phyloP scores from a whole-genome alignment of 2,329 filamentous ascomycete species.

The Pestalotiopsis sp. region DNA sequence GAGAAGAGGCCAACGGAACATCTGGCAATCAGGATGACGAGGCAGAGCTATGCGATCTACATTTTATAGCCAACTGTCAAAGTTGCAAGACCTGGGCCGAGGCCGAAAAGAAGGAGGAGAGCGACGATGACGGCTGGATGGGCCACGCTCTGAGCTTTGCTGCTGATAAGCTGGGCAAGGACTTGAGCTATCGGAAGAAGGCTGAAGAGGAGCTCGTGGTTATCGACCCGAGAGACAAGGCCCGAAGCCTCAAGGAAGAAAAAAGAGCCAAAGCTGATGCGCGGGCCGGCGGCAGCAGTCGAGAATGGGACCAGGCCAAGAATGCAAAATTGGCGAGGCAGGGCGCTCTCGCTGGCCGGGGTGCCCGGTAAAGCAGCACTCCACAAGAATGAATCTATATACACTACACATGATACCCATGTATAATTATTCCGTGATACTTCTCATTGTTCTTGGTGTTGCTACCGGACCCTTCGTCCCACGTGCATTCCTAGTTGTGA shows the following conservation, averaged over 20 bases:
- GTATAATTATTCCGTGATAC: background rate
- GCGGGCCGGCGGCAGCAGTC: constrained; percentile 51
- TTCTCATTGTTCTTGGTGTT: background rate
- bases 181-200: constrained; percentile 86
- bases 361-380: constrained; percentile 46
- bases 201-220: constrained; percentile 90
- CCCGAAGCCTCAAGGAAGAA: constrained; percentile 70
- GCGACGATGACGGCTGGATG: constrained; percentile 78
- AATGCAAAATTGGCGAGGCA: constrained; percentile 59
- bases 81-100: constrained; percentile 87
- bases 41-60: constrained; percentile 81
- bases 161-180: constrained; percentile 88
- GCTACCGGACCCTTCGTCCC: background rate
- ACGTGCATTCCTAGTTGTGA: background rate
- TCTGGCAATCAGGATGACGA: constrained; percentile 61
- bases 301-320: constrained; percentile 61
- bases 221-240: constrained; percentile 88
- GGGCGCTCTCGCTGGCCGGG: constrained; percentile 57
- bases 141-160: constrained; percentile 82
- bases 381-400: constrained; percentile 2
- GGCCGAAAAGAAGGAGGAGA: constrained; percentile 55
- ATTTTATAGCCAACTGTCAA: constrained; percentile 95
- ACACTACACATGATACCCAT: constrained; percentile 6
- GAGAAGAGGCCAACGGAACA: constrained; percentile 23
- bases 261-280: constrained; percentile 62